These are phyloP conservation scores for Xylariaceae sp. DNA, from an alignment of 2,329 filamentous ascomycete species.

Conservation along the genomic window DNA sequence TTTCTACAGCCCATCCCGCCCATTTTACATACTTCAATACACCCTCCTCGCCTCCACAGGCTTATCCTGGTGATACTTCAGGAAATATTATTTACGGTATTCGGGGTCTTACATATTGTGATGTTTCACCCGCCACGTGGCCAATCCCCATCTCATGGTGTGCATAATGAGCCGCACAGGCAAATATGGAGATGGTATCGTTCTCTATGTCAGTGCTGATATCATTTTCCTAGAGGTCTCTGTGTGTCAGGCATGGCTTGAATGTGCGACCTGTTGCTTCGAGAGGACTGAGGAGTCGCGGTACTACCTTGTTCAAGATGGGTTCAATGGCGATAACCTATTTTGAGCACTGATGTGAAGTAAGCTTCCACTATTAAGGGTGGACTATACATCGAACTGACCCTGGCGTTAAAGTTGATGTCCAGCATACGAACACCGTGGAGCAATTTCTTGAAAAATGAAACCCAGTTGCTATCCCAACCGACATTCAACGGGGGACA, in stretches of 20 bases:
- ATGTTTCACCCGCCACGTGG: constrained; percentile 1
- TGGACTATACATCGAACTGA: background rate
- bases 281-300: background rate
- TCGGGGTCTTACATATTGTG: background rate
- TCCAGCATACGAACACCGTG: background rate
- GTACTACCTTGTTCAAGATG: background rate
- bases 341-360: background rate
- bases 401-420: background rate
- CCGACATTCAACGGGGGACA: background rate
- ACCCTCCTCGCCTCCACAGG: too few species aligned
- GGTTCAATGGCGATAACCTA: background rate
- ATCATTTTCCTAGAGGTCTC: constrained; percentile 1
- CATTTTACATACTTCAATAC: too few species aligned
- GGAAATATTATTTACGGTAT: background rate
- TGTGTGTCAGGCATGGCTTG: constrained; percentile 1
- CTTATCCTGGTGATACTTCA: background rate
- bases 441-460: background rate
- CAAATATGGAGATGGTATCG: background rate
- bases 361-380: background rate
- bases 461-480: background rate
- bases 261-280: background rate
- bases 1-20: constrained; percentile 3
- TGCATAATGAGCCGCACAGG: background rate
- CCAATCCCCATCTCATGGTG: constrained; percentile 1
- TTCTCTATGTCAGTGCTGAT: background rate